These are phyloP conservation scores for Odontarrhena argentea DNA, from an alignment of 345 rosid species.

Conservation along the genomic window DNA sequence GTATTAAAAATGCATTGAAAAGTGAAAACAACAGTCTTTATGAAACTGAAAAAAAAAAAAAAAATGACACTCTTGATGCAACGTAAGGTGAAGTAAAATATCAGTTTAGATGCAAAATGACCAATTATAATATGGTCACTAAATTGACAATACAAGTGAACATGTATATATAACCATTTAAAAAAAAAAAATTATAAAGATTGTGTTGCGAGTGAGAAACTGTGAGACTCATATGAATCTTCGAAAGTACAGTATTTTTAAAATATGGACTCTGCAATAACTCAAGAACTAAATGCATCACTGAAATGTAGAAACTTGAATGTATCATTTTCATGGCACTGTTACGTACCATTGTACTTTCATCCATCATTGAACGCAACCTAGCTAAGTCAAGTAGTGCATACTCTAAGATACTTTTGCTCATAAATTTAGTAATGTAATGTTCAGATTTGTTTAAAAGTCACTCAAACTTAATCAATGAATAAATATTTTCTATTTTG, in stretches of 20 bases:
- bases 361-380: slow-evolving; percentile 29
- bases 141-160: not conserved
- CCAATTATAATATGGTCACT: not conserved
- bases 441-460: slow-evolving; percentile 1
- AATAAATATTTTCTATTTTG: slow-evolving; percentile 2
- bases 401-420: slow-evolving; percentile 6
- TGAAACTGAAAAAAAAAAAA: no score
- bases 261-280: not conserved
- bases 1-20: no score
- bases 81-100: no score
- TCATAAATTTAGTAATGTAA: slow-evolving; percentile 9
- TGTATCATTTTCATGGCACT: slow-evolving; percentile 33
- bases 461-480: not conserved
- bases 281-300: slow-evolving; percentile 29
- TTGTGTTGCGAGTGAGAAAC: not conserved
- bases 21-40: no score
- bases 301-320: slow-evolving; percentile 17
- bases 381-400: not conserved
- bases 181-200: no score
- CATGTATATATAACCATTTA: not conserved
- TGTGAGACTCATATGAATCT: not conserved
- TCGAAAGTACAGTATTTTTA: no score
- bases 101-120: no score
- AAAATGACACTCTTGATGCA: no score
- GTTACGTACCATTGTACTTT: slow-evolving; percentile 21